Conservation (phyloP, 345 rosid genomes). For the Citrus trifoliata region DNA sequence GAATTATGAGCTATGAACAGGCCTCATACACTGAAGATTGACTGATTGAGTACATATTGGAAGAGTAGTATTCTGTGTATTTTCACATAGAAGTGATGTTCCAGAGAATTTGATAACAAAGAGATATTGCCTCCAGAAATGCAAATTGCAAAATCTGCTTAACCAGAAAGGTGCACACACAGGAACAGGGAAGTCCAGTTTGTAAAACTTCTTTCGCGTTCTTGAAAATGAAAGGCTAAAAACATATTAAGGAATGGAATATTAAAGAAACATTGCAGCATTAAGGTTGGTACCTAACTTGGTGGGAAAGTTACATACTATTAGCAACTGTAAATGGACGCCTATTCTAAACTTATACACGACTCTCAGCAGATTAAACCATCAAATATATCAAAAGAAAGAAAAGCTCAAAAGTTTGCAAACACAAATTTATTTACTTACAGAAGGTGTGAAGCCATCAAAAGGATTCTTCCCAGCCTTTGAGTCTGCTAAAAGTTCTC, state of each 20-base stretch:
- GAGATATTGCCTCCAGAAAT: background rate
- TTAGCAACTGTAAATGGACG: background rate
- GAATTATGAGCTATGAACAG: background rate
- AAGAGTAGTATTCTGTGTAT: background rate
- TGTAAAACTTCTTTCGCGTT: background rate
- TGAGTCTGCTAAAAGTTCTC: slow-evolving; percentile 83
- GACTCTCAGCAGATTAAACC: background rate
- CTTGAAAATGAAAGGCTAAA: background rate
- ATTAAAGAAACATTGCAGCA: background rate
- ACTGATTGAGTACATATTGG: background rate
- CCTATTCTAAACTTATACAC: background rate
- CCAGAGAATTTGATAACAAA: background rate
- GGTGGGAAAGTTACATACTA: background rate
- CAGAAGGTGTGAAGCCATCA: slow-evolving; percentile 96
- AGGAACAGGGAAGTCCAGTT: background rate
- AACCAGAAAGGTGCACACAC: background rate
- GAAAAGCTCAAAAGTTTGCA: background rate
- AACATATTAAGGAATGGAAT: background rate
- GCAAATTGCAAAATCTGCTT: background rate
- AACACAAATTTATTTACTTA: slow-evolving; percentile 26
- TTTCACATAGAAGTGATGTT: background rate
- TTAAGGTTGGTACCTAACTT: too few relatives aligned
- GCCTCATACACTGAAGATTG: background rate
- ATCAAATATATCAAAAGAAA: background rate
- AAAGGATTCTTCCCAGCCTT: slow-evolving; percentile 89